These are phyloP conservation scores for Inonotus hispidus DNA, from an alignment of 1,284 basidiomycete genomes.

Conservation along the genomic window DNA sequence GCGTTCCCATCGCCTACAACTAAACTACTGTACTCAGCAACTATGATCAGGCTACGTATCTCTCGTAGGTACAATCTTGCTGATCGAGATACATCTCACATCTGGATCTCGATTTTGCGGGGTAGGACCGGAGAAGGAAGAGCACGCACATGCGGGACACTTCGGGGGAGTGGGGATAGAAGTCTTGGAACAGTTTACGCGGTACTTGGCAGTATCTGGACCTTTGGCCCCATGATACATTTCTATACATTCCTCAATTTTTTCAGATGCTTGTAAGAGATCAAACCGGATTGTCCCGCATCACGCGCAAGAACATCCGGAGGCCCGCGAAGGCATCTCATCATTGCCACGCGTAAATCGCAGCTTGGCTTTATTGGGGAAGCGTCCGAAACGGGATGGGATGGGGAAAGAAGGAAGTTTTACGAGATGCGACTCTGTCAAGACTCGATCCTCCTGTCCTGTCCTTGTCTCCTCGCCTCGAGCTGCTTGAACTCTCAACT, in stretches of 20 bases:
- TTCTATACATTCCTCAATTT: no score
- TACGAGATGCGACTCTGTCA: no score
- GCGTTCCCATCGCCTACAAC: neutral
- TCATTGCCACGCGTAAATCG: no score
- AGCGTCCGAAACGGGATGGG: no score
- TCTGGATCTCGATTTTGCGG: neutral
- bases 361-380: neutral
- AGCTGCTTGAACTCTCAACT: no score
- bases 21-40: no score
- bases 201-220: neutral
- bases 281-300: neutral
- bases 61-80: no score
- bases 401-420: no score
- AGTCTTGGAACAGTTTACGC: neutral
- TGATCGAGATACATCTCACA: neutral
- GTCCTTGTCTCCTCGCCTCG: no score
- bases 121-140: neutral
- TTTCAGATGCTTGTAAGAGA: no score
- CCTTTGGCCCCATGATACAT: neutral
- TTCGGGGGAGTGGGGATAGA: neutral
- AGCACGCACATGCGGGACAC: neutral
- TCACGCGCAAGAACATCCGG: neutral
- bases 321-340: neutral
- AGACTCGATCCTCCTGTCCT: no score
- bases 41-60: no score